phyloP scores from a whole-genome alignment of 2,329 filamentous ascomycete species.

The Trichoderma simmonsii region DNA sequence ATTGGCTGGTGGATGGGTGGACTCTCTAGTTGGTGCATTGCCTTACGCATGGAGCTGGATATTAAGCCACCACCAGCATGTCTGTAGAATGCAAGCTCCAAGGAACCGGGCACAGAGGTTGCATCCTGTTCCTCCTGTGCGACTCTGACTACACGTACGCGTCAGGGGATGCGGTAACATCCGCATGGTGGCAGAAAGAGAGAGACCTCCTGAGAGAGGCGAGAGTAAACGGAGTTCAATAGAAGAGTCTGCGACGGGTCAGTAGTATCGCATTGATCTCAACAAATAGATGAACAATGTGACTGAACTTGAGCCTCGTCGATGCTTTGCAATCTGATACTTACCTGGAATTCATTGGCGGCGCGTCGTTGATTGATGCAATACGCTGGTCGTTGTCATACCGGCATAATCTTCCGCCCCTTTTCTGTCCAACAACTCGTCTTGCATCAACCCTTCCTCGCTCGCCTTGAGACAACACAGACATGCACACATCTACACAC shows the following conservation, averaged over 20 bases:
- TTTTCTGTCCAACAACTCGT: background rate
- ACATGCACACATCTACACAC: constrained; percentile 1
- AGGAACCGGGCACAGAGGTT: background rate
- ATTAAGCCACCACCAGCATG: background rate
- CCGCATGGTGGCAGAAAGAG: background rate
- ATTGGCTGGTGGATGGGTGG: background rate
- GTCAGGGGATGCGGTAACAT: background rate
- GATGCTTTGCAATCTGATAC: background rate
- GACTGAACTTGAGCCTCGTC: background rate
- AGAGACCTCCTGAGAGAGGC: background rate
- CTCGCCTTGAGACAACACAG: background rate
- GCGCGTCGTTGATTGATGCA: background rate
- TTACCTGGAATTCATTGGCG: background rate
- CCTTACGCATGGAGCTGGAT: background rate
- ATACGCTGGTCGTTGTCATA: background rate
- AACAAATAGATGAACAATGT: background rate
- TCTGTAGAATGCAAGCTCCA: background rate
- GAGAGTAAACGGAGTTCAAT: background rate
- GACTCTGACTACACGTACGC: background rate
- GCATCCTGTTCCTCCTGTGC: background rate
- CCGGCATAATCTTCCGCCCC: background rate
- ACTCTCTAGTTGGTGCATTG: background rate
- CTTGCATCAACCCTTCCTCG: background rate
- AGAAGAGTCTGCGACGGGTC: background rate
- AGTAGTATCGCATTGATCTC: background rate